Evolutionary conservation across 176 grass and related monocot species (phyloP), one percentile per base, ranked within the genome.

Genomic region (Neostapfia colusana): DNA sequence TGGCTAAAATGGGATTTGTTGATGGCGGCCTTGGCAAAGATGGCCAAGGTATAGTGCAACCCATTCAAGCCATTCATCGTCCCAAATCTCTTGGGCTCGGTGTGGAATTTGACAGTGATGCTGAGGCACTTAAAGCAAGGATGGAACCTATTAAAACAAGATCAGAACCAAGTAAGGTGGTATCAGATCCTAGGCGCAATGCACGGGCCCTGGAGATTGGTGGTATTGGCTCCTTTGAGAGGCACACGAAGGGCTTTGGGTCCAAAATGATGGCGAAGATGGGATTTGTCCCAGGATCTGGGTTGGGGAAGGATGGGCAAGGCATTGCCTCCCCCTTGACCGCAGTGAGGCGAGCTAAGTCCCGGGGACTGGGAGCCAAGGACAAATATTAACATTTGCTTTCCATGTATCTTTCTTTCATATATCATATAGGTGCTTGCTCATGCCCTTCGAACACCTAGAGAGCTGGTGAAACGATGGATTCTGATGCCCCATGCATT

Each of bases 1-100:
- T 98, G 91, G 91, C 89, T 7, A 98, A 98, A 76, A 93, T 98
- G 95, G 95, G 95, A 63, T 93, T 98, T 23, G 69, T 98, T 0
- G 95, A 94, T 49, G 95, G 95, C 56, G 91, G 95, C 34, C 76
- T 98, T 69, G 95, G 95, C 56, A 98, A 98, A 81, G 84, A 93
- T 48, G 76, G 95, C 65, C 91, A 98, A 67, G 95, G 91, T 56
- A 98, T 93, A 64, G 59, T 86, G 79, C 90, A 87, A 61, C 89
- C 95, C 8, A 90, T 98, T 54, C 82, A 93, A 84, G 81, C 85
- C 2, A 75, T 92, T 49, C 78, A 92, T 45, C 81, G 91, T 21
- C 95, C 95, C 23, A 98, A 93, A 92, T 92, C 95, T 69, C 84
- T 98, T 24, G 95, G 95, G 56, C 72, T 98, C 2, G 95, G 91